Evolutionary conservation across 192 early-diverging fungal species (phyloP), one percentile per base, ranked within the genome.

Genomic region (Mortierella hygrophila): DNA sequence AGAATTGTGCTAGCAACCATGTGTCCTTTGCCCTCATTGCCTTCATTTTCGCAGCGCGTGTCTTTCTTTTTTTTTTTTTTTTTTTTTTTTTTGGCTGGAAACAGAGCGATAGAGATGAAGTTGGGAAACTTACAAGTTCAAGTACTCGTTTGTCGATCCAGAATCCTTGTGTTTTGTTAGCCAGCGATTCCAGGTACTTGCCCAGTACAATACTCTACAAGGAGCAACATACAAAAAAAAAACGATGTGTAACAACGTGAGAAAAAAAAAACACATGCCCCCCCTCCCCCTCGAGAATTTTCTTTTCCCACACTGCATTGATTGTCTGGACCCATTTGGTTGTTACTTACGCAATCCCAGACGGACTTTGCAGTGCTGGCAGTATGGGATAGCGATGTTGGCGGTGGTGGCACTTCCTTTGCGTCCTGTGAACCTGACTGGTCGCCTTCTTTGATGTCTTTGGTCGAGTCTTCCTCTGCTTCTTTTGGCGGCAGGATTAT

Each of bases 271-370:
- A 65, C 10, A 4, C 57, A 10, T 11, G 9, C 23, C 35, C 35
- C 35, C 35, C 5, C 6, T 23, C 35, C 35, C 35, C 5, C 6
- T 23, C 10, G 32, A 0, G 32, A 65, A 52, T 32, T 15, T 32
- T 65, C 60, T 65, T 65, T 63, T 29, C 60, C 60, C 9, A 32
- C 60, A 65, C 60, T 32, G 15, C 3, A 46, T 15, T 46, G 18
- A 16, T 2, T 20, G 10, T 20, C 49, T 47, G 18, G 5, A 54
- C 1, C 6, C 29, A 4, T 63, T 42, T 18, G 49, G 2, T 0
- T n/a, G 78, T 47, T 68, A 86, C 83, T 47, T 68, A 86, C 84
- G 55, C 84, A 86, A 63, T 86, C 84, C 84, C 84, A 86, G 13
- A 86, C 79, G 3, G 84, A 80, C 0, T 47, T 74, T 1, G 84